These are phyloP conservation scores for Seiridium unicorne DNA, from an alignment of 2,329 filamentous ascomycete species.

Conservation along the genomic window DNA sequence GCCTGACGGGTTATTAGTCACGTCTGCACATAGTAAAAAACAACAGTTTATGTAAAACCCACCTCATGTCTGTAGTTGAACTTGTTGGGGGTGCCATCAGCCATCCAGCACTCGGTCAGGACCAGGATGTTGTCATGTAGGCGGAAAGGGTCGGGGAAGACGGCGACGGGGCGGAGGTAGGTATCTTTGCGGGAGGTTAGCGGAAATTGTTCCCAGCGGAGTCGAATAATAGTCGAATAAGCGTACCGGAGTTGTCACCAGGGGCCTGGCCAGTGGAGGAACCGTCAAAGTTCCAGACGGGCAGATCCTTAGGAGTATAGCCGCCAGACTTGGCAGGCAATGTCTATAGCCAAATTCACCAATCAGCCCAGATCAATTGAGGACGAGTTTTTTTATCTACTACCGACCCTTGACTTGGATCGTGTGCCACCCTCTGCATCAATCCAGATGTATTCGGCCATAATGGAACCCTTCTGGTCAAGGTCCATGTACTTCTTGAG, in stretches of 20 bases:
- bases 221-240: background rate
- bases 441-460: constrained; percentile 96
- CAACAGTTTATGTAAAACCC: background rate
- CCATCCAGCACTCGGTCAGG: constrained; percentile 90
- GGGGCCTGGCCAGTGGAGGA: constrained; percentile 91
- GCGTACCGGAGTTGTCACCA: constrained; percentile 73
- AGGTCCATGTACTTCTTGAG: constrained; percentile 88
- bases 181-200: constrained; percentile 55
- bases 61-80: constrained; percentile 94
- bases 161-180: constrained; percentile 87
- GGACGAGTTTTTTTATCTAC: background rate
- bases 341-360: constrained; percentile 35
- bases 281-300: constrained; percentile 62
- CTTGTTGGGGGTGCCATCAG: constrained; percentile 94
- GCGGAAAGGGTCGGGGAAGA: constrained; percentile 91
- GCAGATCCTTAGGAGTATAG: constrained; percentile 51
- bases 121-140: constrained; percentile 89
- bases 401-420: constrained; percentile 92
- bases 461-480: constrained; percentile 82
- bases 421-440: constrained; percentile 79
- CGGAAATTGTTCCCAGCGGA: background rate
- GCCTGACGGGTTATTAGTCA: constrained; percentile 33
- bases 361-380: background rate
- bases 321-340: constrained; percentile 38
- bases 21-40: background rate